phyloP scores from a whole-genome alignment of 2,329 filamentous ascomycete species.

The Aureobasidium uvarum region DNA sequence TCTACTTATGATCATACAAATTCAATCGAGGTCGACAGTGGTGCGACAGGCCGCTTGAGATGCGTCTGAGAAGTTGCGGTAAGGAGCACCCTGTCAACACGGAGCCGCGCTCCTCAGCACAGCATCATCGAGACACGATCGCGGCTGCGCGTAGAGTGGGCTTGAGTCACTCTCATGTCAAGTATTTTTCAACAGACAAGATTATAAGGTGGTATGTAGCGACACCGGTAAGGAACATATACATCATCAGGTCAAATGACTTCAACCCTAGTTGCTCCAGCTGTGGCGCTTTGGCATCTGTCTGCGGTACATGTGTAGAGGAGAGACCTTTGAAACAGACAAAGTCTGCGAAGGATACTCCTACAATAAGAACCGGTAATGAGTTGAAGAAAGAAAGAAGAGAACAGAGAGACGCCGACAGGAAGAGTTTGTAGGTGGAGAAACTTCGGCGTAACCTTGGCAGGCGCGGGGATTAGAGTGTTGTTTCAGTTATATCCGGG shows the following conservation, averaged over 20 bases:
- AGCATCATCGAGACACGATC: too few relatives aligned
- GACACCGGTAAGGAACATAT: slow-evolving; percentile 24
- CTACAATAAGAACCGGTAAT: slow-evolving; percentile 26
- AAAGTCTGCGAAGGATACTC: slow-evolving; percentile 18
- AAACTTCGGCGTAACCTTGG: slow-evolving; percentile 12
- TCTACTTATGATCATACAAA: too few relatives aligned
- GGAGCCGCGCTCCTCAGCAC: too few relatives aligned
- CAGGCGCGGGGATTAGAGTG: neutral
- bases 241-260: slow-evolving; percentile 25
- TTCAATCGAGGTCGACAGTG: too few relatives aligned
- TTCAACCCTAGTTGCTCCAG: slow-evolving; percentile 26
- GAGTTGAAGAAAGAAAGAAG: slow-evolving; percentile 26
- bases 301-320: slow-evolving; percentile 26
- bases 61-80: too few relatives aligned
- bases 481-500: slow-evolving; percentile 19
- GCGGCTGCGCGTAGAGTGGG: neutral
- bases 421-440: slow-evolving; percentile 1
- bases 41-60: too few relatives aligned
- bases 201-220: neutral
- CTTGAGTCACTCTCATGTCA: neutral
- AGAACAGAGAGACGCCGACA: neutral
- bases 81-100: too few relatives aligned
- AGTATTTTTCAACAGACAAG: neutral
- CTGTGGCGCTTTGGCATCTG: slow-evolving; percentile 22
- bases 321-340: slow-evolving; percentile 16